A percentile compares a stretch with the other conserved stretches of the same genome.
Evolutionary conservation across 306 rosid species (phyloP).

Genomic region (Vicia villosa): DNA sequence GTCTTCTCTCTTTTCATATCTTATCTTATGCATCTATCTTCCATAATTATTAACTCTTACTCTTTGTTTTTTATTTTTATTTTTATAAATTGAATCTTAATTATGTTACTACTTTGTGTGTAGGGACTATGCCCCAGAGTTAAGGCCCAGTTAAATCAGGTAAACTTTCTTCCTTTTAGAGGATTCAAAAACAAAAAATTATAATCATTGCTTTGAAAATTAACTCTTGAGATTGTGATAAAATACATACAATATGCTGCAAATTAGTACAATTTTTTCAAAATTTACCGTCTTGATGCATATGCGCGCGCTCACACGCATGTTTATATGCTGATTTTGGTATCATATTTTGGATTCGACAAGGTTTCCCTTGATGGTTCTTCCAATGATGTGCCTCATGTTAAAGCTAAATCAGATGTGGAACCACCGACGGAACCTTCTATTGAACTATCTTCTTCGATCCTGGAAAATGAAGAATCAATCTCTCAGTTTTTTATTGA

Average conservation of each 20-base stretch:
- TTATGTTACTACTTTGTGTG: constrained; percentile 7
- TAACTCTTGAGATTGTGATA: neutral
- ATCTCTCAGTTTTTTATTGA: constrained; percentile 65
- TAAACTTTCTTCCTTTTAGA: constrained; percentile 34
- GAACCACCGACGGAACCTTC: constrained; percentile 42
- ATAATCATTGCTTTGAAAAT: constrained; percentile 12
- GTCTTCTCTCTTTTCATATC: neutral
- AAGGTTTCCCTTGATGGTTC: constrained; percentile 64
- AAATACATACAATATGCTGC: neutral
- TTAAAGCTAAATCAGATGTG: constrained; percentile 46
- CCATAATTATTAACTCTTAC: neutral
- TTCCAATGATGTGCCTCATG: constrained; percentile 46
- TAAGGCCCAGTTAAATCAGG: constrained; percentile 64
- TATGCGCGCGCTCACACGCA: neutral
- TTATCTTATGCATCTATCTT: neutral
- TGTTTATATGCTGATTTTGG: constrained; percentile 36
- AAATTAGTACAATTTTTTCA: neutral
- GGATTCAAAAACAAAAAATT: neutral
- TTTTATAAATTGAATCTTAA: neutral
- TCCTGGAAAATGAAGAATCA: constrained; percentile 63
- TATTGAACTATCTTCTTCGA: constrained; percentile 39
- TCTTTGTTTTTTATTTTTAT: neutral
- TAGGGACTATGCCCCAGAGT: constrained; percentile 50
- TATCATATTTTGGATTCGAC: constrained; percentile 51
- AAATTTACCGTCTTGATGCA: neutral